Base-by-base conservation (phyloP, 345 rosid genomes). In the Acer campestre region DNA sequence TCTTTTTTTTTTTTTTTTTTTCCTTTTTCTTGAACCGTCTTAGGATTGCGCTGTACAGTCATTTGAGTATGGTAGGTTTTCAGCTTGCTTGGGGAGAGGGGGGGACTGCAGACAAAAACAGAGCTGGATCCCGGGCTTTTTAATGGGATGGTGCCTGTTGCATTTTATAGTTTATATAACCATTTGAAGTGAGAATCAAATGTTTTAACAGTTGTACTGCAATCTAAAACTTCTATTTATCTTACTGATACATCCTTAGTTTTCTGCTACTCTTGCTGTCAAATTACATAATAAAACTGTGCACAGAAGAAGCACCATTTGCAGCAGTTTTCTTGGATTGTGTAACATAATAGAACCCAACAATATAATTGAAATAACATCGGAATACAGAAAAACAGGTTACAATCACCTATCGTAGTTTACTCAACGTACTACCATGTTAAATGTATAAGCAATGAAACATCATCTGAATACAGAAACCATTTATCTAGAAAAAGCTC, bases 1-100 rank as follows among this genome's bases (percentile, higher is more conserved):
- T 73, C 17, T 53, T 7, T 25, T 72, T 73, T 59, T 31, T 20
- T 25, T 5, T 58, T 70, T 16, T 55, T 71, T 44, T 25, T 25
- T 25, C 38, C 35, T 31, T 31, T 35, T 35, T 35, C 38, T 35
- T 9, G 16, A 73, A 68, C 20, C 20, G 69, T 20, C 59, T 77
- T 59, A 63, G 78, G 78, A 63, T 69, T 73, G 62, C 71, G n/a
- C 61, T 78, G 78, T 80, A 76, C 74, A 76, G 73, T 17, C 70
- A 58, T 71, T 80, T 58, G 77, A 65, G 67, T 44, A 31, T 10
- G 62, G n/a, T n/a, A n/a, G n/a, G n/a, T n/a, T n/a, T n/a, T n/a
- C n/a, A n/a, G n/a, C n/a, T n/a, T n/a, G n/a, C n/a, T n/a, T n/a
- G n/a, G n/a, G n/a, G n/a, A 51, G 40, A 35, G 38, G 38, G 38